These are phyloP conservation scores for Apocynum venetum DNA, from an alignment of 257 asterid genomes.

Conservation along the genomic window DNA sequence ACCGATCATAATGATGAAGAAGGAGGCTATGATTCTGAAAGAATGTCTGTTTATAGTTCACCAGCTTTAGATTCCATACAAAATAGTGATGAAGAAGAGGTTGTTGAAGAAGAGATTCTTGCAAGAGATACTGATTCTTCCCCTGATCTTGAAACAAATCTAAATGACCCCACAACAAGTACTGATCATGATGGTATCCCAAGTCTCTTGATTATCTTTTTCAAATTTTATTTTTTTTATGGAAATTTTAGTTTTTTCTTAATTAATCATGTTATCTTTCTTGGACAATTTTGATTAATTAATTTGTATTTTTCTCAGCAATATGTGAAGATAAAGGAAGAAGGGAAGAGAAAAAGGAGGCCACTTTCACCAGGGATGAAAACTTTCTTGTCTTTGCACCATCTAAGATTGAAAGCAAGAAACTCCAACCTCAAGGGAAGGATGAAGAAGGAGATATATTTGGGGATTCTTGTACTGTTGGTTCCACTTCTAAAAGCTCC, in stretches of 20 bases:
- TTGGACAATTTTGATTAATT: background rate
- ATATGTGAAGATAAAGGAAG: conserved; percentile 14
- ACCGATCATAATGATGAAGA: background rate
- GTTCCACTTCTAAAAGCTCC: conserved; percentile 85
- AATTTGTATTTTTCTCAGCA: conserved; percentile 11
- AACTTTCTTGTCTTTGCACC: conserved; percentile 51
- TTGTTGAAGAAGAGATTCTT: conserved; percentile 36
- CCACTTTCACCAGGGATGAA: conserved; percentile 35
- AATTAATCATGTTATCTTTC: background rate
- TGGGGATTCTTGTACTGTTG: conserved; percentile 71
- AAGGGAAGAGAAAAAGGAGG: conserved; percentile 25
- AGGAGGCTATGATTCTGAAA: conserved; percentile 16
- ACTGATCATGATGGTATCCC: conserved; percentile 25
- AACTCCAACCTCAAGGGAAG: conserved; percentile 31
- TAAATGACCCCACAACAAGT: conserved; percentile 38
- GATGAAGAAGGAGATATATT: conserved; percentile 46
- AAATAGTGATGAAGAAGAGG: conserved; percentile 23
- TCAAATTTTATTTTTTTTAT: too few species aligned
- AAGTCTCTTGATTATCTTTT: background rate
- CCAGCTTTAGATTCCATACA: conserved; percentile 39
- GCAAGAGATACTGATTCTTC: conserved; percentile 37
- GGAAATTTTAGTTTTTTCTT: background rate
- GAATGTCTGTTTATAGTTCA: conserved; percentile 36
- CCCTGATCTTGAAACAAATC: conserved; percentile 26
- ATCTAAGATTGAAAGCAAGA: conserved; percentile 40